These are phyloP conservation scores for Paramecium octaurelia DNA, from an alignment of 73 alveolate genomes.

Conservation along the genomic window DNA sequence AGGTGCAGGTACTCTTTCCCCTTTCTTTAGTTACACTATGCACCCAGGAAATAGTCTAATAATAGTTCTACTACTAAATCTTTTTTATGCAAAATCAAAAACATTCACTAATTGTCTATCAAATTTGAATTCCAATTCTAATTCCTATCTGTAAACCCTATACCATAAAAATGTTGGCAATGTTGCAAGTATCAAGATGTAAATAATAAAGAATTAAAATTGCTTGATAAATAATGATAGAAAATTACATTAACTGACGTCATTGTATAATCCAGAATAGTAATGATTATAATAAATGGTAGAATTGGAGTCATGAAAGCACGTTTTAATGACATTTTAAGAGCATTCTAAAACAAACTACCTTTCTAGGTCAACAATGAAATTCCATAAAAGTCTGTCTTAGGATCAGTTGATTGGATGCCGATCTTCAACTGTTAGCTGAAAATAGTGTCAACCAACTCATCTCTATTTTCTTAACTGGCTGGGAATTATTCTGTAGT, in stretches of 20 bases:
- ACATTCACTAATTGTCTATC: not conserved
- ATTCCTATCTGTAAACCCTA: not conserved
- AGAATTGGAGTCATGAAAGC: conserved; percentile 4
- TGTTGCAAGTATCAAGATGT: not conserved
- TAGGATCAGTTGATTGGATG: not conserved
- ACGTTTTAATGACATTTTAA: not conserved
- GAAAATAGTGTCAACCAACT: not conserved
- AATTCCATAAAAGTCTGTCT: conserved; percentile 37
- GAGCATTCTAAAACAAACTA: not conserved
- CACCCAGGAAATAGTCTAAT: conserved; percentile 29
- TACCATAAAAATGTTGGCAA: conserved; percentile 13
- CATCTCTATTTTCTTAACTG: conserved; percentile 8
- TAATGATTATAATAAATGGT: conserved; percentile 23
- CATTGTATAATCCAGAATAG: not conserved
- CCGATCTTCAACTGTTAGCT: not conserved
- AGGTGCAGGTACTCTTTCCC: conserved; percentile 40
- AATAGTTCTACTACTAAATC: not conserved
- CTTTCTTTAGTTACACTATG: not conserved
- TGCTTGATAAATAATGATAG: not conserved
- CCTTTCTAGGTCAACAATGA: not conserved
- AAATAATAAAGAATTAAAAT: not conserved
- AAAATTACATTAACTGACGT: conserved; percentile 6
- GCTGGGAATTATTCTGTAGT: conserved; percentile 38
- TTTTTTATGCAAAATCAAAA: not conserved
- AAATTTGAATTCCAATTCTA: not conserved